Evolutionary conservation across 73 alveolate genomes (phyloP).

Genomic region (Tetrahymena borealis): DNA sequence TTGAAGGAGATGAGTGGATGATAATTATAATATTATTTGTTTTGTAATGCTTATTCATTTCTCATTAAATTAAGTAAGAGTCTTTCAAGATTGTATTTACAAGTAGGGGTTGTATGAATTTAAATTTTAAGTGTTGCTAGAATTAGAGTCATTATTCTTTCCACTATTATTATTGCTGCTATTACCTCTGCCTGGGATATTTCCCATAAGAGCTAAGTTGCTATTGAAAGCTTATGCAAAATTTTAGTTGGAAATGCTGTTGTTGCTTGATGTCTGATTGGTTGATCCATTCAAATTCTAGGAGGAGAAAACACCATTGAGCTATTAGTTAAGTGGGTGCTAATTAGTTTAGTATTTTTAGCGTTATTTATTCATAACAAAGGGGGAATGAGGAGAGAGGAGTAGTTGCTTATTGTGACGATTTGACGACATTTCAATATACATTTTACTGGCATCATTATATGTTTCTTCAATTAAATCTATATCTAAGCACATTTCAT

Average conservation of each 20-base stretch:
- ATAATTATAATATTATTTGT: no score
- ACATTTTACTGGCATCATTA: neutral
- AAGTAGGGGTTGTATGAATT: neutral
- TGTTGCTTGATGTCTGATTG: neutral
- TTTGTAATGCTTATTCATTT: no score
- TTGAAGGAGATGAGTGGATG: no score
- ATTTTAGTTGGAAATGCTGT: neutral
- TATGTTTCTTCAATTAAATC: neutral
- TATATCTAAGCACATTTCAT: neutral
- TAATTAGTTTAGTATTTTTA: neutral
- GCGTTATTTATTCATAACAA: neutral
- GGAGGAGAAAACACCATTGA: neutral
- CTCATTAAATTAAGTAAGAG: no score
- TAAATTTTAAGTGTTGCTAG: neutral
- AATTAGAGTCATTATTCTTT: neutral
- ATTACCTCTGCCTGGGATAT: neutral
- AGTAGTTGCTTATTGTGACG: neutral
- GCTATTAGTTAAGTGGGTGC: neutral
- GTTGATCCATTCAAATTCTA: neutral
- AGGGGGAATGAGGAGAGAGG: neutral
- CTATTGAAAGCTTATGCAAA: neutral
- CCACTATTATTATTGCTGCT: neutral
- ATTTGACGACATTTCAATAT: neutral
- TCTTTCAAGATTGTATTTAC: neutral
- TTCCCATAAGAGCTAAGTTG: neutral